phyloP scores from a whole-genome alignment of 306 rosid species.

The Gastrolobium bilobum region DNA sequence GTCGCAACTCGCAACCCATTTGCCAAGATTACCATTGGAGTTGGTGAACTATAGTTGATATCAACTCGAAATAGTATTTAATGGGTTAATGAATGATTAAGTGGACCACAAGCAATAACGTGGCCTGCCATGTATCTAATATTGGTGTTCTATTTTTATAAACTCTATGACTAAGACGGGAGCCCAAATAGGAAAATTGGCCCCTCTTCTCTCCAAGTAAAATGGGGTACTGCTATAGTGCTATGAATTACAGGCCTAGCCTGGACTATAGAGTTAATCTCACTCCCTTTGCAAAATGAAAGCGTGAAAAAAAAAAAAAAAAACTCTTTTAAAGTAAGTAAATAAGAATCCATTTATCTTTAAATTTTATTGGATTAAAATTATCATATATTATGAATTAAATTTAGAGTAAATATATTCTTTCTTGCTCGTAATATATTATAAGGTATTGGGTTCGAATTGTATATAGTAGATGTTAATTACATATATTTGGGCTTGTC shows the following conservation, averaged over 20 bases:
- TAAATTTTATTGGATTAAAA: too few species aligned
- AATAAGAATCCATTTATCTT: too few species aligned
- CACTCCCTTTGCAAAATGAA: too few species aligned
- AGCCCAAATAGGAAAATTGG: conserved; percentile 25
- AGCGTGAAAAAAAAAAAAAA: too few species aligned
- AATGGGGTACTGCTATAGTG: too few species aligned
- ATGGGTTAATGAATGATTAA: conserved; percentile 20
- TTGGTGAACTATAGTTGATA: neutral
- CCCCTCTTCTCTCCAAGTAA: neutral
- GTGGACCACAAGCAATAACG: conserved; percentile 23
- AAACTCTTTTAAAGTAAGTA: too few species aligned
- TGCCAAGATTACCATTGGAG: conserved; percentile 21
- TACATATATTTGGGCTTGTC: neutral
- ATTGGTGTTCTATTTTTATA: neutral
- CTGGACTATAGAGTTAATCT: too few species aligned
- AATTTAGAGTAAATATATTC: too few species aligned
- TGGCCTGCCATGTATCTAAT: conserved; percentile 33
- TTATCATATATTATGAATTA: too few species aligned
- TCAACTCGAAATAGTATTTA: neutral
- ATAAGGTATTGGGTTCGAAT: neutral
- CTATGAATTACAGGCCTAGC: neutral
- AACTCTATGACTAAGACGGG: conserved; percentile 5
- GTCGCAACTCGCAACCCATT: neutral
- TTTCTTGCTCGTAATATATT: too few species aligned
- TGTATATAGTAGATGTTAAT: neutral